Evolutionary conservation across 116 monocot genomes (phyloP).

Genomic region (Dioscorea cayenensis): DNA sequence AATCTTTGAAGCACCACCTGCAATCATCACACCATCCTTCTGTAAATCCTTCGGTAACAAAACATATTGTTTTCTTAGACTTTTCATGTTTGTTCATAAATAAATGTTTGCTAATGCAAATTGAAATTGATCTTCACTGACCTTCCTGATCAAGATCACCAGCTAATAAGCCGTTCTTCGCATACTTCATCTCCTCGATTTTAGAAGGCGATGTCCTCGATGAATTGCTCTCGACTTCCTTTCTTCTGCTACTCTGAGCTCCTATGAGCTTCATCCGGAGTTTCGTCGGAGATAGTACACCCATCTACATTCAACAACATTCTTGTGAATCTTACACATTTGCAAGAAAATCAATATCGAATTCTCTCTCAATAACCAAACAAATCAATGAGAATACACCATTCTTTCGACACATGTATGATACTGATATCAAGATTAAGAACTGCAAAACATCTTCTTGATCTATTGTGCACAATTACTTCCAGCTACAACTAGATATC

Average conservation of each 20-base stretch:
- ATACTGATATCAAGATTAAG: background rate
- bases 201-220: constrained; percentile 44
- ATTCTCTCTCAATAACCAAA: too few relatives aligned
- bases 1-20: background rate
- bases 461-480: too few relatives aligned
- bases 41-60: background rate
- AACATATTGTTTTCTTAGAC: background rate
- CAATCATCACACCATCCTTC: background rate
- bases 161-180: constrained; percentile 45
- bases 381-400: background rate
- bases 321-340: background rate
- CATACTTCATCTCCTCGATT: constrained; percentile 33
- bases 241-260: constrained; percentile 26
- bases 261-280: constrained; percentile 52
- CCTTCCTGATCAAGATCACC: constrained; percentile 21
- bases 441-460: background rate
- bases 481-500: too few relatives aligned
- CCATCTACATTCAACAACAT: constrained; percentile 24
- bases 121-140: constrained; percentile 2
- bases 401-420: constrained; percentile 1
- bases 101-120: background rate
- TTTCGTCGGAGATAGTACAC: constrained; percentile 48
- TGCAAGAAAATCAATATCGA: background rate
- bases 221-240: constrained; percentile 21
- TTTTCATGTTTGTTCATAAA: background rate